Percentiles rank a stretch among this genome's conserved stretches.
These are phyloP conservation scores for Nothophaeocryptopus gaeumannii DNA, from an alignment of 2,329 filamentous ascomycete species.

Conservation along the genomic window DNA sequence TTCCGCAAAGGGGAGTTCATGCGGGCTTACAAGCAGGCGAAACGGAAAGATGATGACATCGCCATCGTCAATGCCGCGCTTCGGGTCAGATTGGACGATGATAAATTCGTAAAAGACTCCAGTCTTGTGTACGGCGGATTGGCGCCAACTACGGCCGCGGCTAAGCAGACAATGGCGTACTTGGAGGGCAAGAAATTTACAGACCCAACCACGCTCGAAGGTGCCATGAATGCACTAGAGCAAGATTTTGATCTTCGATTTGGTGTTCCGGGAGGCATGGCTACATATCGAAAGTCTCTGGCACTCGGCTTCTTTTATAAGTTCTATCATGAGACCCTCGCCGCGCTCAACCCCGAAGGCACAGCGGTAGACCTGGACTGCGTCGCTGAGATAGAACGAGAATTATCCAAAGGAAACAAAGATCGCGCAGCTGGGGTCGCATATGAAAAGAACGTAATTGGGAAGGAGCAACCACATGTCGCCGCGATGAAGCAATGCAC, in stretches of 20 bases:
- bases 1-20: slow-evolving; percentile 78
- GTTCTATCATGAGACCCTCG: slow-evolving; percentile 87
- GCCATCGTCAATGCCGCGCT: slow-evolving; percentile 92
- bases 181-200: slow-evolving; percentile 76
- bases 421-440: slow-evolving; percentile 71
- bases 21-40: slow-evolving; percentile 90
- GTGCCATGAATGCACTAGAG: slow-evolving; percentile 83
- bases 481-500: slow-evolving; percentile 91
- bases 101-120: slow-evolving; percentile 67
- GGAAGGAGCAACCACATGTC: slow-evolving; percentile 81
- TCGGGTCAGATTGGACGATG: slow-evolving; percentile 67
- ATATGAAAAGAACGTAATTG: slow-evolving; percentile 79
- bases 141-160: slow-evolving; percentile 86
- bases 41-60: slow-evolving; percentile 97
- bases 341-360: slow-evolving; percentile 52
- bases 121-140: slow-evolving; percentile 92
- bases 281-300: slow-evolving; percentile 86
- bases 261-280: slow-evolving; percentile 94
- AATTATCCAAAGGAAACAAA: slow-evolving; percentile 75
- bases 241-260: slow-evolving; percentile 85
- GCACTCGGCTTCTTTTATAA: slow-evolving; percentile 94
- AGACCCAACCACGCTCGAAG: slow-evolving; percentile 79
- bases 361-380: slow-evolving; percentile 67
- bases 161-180: slow-evolving; percentile 72
- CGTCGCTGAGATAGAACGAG: slow-evolving; percentile 78